These are phyloP conservation scores for Wickerhamiella azyma DNA, from an alignment of 805 yeast genomes.

Conservation along the genomic window DNA sequence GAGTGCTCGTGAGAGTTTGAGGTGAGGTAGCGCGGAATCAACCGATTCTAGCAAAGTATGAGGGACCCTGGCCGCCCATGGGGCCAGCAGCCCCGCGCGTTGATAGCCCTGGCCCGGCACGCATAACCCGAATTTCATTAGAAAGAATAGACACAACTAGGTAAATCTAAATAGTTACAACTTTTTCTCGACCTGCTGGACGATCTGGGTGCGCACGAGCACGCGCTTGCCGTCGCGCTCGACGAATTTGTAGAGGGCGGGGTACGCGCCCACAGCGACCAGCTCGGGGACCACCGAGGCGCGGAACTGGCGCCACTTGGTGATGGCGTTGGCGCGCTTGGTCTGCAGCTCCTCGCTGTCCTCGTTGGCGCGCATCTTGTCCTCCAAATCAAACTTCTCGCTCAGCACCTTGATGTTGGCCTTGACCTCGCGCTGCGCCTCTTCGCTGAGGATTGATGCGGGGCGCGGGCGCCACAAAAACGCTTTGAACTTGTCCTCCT, in stretches of 20 bases:
- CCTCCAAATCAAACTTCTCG: conserved; percentile 86
- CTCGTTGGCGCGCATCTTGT: conserved; percentile 89
- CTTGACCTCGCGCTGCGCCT: conserved; percentile 78
- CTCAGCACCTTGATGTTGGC: conserved; percentile 80
- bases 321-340: conserved; percentile 64
- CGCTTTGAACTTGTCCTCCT: conserved; percentile 70
- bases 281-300: conserved; percentile 34
- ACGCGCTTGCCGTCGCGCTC: conserved; percentile 17
- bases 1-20: conserved; percentile 13
- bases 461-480: conserved; percentile 98
- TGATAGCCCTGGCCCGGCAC: conserved; percentile 30
- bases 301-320: conserved; percentile 81
- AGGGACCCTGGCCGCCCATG: conserved; percentile 14
- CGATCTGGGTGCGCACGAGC: conserved; percentile 37
- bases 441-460: conserved; percentile 53
- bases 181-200: conserved; percentile 37
- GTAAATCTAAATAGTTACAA: conserved; percentile 16
- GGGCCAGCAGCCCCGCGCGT: conserved; percentile 22
- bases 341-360: conserved; percentile 82
- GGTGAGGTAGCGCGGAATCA: conserved; percentile 32
- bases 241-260: conserved; percentile 16
- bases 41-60: conserved; percentile 21
- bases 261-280: conserved; percentile 16
- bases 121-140: conserved; percentile 11
- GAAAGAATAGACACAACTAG: not conserved